Percentiles rank a stretch among this genome's conserved stretches.
phyloP scores from a whole-genome alignment of 1,284 basidiomycete species.

The Rhodotorula sp. region DNA sequence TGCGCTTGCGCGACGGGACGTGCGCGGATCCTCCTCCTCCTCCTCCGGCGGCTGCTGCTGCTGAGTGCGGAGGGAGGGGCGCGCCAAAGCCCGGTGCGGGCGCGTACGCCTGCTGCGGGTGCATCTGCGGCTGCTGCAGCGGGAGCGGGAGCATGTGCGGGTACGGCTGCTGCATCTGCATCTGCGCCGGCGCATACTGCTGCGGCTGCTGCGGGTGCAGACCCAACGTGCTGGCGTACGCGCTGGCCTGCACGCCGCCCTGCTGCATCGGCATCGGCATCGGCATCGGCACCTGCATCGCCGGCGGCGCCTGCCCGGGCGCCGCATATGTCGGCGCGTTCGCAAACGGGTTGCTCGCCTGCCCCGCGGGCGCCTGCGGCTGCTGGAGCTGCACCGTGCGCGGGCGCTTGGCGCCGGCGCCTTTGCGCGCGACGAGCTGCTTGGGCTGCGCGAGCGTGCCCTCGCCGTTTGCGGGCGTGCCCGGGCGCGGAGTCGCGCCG shows the following conservation, averaged over 20 bases:
- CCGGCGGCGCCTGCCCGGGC: background rate
- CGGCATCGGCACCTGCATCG: background rate
- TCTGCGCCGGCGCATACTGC: background rate
- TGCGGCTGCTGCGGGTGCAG: background rate
- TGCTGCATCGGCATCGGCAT: too few relatives aligned
- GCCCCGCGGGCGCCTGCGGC: background rate
- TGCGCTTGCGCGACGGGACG: conserved; percentile 11
- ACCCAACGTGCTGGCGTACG: conserved; percentile 11
- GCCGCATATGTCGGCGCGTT: conserved; percentile 4
- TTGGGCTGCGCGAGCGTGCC: conserved; percentile 43
- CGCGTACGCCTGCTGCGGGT: background rate
- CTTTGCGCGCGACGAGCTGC: conserved; percentile 48
- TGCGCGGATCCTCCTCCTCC: too few relatives aligned
- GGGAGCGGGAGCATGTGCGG: background rate
- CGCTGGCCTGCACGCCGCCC: background rate
- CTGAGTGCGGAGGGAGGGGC: background rate
- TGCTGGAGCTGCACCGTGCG: conserved; percentile 11
- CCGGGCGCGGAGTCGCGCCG: background rate
- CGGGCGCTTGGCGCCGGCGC: conserved; percentile 38
- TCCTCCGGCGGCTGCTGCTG: background rate
- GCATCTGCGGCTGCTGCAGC: background rate
- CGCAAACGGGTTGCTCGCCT: conserved; percentile 10
- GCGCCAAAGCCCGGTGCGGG: conserved; percentile 1
- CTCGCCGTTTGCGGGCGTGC: background rate
- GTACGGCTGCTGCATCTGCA: too few relatives aligned